Conservation (phyloP, 2,329 filamentous ascomycete genomes). For the Daldinia sp. region DNA sequence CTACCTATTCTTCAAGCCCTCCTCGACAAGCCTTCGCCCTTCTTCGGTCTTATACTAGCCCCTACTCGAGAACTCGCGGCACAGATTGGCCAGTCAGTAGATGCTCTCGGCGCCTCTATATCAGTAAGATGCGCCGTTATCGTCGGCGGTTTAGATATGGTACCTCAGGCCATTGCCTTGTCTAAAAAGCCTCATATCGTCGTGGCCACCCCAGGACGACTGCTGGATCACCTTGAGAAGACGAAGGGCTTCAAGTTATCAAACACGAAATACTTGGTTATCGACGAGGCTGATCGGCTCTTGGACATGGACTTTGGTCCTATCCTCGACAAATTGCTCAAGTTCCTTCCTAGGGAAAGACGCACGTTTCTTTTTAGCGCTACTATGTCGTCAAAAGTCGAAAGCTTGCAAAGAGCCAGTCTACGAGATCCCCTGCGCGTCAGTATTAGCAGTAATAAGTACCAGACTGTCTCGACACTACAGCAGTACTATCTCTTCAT, state of each 20-base stretch:
- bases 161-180: conserved; percentile 86
- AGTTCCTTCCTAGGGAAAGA: conserved; percentile 80
- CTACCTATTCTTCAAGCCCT: conserved; percentile 91
- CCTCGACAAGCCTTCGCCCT: conserved; percentile 83
- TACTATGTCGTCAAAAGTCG: conserved; percentile 93
- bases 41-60: conserved; percentile 90
- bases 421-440: conserved; percentile 85
- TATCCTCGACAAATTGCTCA: conserved; percentile 90
- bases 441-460: conserved; percentile 81
- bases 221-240: conserved; percentile 93
- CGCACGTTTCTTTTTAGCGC: conserved; percentile 92
- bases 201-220: conserved; percentile 87
- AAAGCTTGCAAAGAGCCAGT: conserved; percentile 88
- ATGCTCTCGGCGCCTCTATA: conserved; percentile 86
- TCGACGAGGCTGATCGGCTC: conserved; percentile 93
- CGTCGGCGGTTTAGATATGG: conserved; percentile 96
- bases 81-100: conserved; percentile 88
- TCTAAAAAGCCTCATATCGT: conserved; percentile 96
- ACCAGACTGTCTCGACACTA: conserved; percentile 90
- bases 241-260: conserved; percentile 93
- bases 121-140: conserved; percentile 86
- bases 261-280: conserved; percentile 84
- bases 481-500: conserved; percentile 88
- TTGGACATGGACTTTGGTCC: conserved; percentile 95
- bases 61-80: conserved; percentile 93